Conservation (phyloP, 2,329 filamentous ascomycete species). For the Aspergillus awamori region DNA sequence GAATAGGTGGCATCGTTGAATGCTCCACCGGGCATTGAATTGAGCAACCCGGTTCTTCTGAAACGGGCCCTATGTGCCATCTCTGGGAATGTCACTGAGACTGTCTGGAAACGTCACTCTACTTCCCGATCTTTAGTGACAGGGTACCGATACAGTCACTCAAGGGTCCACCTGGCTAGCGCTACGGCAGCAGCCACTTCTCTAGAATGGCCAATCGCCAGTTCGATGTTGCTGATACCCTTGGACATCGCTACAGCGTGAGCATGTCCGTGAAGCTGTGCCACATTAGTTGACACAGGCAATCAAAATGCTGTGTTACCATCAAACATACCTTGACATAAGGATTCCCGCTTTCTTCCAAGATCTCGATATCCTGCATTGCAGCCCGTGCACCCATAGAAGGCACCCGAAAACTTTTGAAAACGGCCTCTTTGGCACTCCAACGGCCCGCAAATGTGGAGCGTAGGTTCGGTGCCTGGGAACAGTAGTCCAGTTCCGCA, state of each 20-base stretch:
- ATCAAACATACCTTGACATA: conserved; percentile 14
- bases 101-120: too few relatives aligned
- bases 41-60: too few relatives aligned
- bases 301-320: not conserved
- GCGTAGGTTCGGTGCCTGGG: conserved; percentile 73
- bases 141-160: not conserved
- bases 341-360: conserved; percentile 15
- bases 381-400: conserved; percentile 16
- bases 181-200: conserved; percentile 15
- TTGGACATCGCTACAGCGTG: conserved; percentile 13
- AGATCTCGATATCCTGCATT: conserved; percentile 23
- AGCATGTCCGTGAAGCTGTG: conserved; percentile 17
- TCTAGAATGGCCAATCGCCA: conserved; percentile 17
- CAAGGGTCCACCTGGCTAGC: conserved; percentile 4
- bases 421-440: conserved; percentile 78
- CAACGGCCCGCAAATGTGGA: conserved; percentile 83
- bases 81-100: too few relatives aligned
- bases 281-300: not conserved
- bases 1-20: too few relatives aligned
- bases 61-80: too few relatives aligned
- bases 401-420: conserved; percentile 21
- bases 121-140: too few relatives aligned
- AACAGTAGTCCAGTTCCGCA: conserved; percentile 82
- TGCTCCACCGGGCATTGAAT: too few relatives aligned
- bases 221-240: conserved; percentile 12